Conservation (phyloP, 2,329 filamentous ascomycete species). For the Neobulgaria alba region DNA sequence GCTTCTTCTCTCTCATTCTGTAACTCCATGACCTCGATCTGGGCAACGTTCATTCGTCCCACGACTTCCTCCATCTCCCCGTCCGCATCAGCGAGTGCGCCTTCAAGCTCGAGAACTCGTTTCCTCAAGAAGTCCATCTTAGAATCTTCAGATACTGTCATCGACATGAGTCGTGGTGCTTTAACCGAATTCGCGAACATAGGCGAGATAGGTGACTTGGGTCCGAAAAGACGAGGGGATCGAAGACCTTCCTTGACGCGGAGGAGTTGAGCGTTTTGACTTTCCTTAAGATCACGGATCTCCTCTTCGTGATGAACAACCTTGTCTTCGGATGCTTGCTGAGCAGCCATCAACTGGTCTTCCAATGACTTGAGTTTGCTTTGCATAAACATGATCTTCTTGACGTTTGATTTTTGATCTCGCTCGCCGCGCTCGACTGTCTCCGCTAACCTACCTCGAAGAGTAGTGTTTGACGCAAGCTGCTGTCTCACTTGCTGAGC, state of each 20-base stretch:
- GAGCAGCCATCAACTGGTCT: slow-evolving; percentile 73
- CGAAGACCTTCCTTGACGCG: slow-evolving; percentile 53
- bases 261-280: slow-evolving; percentile 66
- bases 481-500: slow-evolving; percentile 73
- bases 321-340: slow-evolving; percentile 78
- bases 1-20: slow-evolving; percentile 70
- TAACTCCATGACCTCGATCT: slow-evolving; percentile 74
- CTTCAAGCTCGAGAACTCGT: slow-evolving; percentile 77
- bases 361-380: slow-evolving; percentile 72
- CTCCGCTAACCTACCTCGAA: slow-evolving; percentile 68
- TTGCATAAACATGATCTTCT: slow-evolving; percentile 78
- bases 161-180: slow-evolving; percentile 47
- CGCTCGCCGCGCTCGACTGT: slow-evolving; percentile 77
- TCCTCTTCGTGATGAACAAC: slow-evolving; percentile 82
- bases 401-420: slow-evolving; percentile 71
- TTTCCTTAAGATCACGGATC: slow-evolving; percentile 65
- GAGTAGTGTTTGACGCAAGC: slow-evolving; percentile 64
- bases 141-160: slow-evolving; percentile 59
- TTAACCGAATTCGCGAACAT: slow-evolving; percentile 45
- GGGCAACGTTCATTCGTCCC: slow-evolving; percentile 69
- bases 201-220: slow-evolving; percentile 53
- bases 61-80: slow-evolving; percentile 79
- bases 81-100: slow-evolving; percentile 66
- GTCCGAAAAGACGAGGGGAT: slow-evolving; percentile 42
- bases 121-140: slow-evolving; percentile 69